phyloP scores from a whole-genome alignment of 176 grass and related monocot genomes.

The Ampelocalamus luodianensis region DNA sequence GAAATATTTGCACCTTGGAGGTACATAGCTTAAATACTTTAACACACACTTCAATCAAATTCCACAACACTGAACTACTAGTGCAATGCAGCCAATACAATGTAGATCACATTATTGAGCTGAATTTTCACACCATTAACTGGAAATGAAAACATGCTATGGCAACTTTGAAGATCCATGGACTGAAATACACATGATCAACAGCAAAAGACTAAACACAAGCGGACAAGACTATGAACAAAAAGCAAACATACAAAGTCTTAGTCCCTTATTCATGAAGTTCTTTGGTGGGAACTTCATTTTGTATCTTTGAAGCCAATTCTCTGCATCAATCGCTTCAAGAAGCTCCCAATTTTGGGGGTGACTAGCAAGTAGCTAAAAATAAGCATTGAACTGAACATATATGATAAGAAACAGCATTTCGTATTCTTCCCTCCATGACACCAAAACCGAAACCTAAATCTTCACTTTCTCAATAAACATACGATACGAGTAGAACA shows the following conservation, averaged over 20 bases:
- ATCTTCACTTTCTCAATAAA: neutral
- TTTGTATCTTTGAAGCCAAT: neutral
- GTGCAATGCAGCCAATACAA: no score
- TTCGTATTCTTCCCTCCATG: neutral
- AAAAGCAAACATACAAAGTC: neutral
- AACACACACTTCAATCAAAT: no score
- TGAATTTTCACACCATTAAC: no score
- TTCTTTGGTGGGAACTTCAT: neutral
- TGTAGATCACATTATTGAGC: no score
- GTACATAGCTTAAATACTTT: no score
- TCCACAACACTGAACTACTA: no score
- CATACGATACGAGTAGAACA: conserved; percentile 24
- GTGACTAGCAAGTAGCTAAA: neutral
- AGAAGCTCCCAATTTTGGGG: neutral
- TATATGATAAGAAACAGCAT: conserved; percentile 16
- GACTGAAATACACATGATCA: no score
- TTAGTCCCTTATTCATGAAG: neutral
- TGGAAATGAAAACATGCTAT: no score
- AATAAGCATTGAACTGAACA: neutral
- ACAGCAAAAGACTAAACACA: no score
- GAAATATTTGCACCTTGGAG: no score
- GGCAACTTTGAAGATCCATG: no score
- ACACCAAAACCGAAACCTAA: neutral
- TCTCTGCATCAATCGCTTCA: conserved; percentile 4
- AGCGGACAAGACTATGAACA: no score